Conservation (phyloP, 2,329 filamentous ascomycete genomes). For the Xylaria sp. region DNA sequence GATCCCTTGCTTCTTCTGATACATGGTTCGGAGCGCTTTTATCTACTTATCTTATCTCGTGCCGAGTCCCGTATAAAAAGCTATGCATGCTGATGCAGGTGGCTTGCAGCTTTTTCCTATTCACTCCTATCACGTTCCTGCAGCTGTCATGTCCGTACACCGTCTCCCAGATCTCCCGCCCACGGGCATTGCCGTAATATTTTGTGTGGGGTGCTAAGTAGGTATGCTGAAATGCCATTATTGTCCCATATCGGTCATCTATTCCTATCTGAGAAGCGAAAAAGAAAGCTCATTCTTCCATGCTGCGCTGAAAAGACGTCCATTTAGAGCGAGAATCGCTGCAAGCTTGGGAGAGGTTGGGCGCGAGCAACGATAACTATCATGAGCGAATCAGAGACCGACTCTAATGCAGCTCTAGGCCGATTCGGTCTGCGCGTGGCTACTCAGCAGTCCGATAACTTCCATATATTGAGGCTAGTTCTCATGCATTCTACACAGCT, state of each 20-base stretch:
- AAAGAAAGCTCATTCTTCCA: background rate
- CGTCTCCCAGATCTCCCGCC: background rate
- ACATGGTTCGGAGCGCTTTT: background rate
- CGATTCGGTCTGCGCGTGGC: background rate
- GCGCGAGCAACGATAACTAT: background rate
- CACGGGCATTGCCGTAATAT: background rate
- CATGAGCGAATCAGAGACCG: background rate
- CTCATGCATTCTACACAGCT: background rate
- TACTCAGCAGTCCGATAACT: background rate
- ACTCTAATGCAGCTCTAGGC: background rate
- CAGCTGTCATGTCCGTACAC: background rate
- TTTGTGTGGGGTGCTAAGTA: background rate
- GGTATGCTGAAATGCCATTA: background rate
- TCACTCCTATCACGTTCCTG: constrained; percentile 17
- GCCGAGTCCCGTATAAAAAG: constrained; percentile 9
- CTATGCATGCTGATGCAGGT: constrained; percentile 14
- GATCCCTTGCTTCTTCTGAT: background rate
- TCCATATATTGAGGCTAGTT: background rate
- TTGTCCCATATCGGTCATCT: background rate
- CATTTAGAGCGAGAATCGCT: background rate
- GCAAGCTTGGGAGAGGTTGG: background rate
- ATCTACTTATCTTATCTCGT: constrained; percentile 13
- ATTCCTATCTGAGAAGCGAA: background rate
- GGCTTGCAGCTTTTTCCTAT: background rate
- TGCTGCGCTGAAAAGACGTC: background rate